These are phyloP conservation scores for Colletotrichum karsti DNA, from an alignment of 2,329 filamentous ascomycete genomes.

Conservation along the genomic window DNA sequence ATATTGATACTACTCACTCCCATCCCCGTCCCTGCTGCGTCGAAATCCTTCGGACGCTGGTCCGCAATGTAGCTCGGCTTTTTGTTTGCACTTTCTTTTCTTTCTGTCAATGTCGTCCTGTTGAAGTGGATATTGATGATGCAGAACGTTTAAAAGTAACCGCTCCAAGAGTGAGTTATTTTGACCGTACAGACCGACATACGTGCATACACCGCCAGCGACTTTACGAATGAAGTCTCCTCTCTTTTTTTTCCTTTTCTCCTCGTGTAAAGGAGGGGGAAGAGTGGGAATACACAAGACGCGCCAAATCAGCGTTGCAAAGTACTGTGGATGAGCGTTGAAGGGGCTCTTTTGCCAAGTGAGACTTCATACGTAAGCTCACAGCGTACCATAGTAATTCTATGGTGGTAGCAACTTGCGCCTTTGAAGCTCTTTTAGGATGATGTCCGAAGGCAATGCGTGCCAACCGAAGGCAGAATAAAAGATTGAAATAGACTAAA, in stretches of 20 bases:
- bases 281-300: background rate
- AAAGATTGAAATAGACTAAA: background rate
- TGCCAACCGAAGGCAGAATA: background rate
- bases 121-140: background rate
- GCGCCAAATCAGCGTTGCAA: background rate
- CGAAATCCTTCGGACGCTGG: background rate
- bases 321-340: background rate
- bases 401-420: background rate
- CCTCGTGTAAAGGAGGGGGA: background rate
- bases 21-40: background rate
- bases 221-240: too few relatives aligned
- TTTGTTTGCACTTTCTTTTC: background rate
- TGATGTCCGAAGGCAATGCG: background rate
- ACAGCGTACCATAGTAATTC: background rate
- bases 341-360: too few relatives aligned
- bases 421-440: background rate
- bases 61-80: background rate
- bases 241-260: too few relatives aligned
- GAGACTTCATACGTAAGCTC: too few relatives aligned
- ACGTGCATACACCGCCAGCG: too few relatives aligned
- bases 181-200: background rate
- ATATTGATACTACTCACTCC: background rate
- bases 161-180: background rate
- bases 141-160: background rate
- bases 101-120: background rate